These are phyloP conservation scores for Taphrina wiesneri DNA, from an alignment of 1,139 yeast species.

Conservation along the genomic window DNA sequence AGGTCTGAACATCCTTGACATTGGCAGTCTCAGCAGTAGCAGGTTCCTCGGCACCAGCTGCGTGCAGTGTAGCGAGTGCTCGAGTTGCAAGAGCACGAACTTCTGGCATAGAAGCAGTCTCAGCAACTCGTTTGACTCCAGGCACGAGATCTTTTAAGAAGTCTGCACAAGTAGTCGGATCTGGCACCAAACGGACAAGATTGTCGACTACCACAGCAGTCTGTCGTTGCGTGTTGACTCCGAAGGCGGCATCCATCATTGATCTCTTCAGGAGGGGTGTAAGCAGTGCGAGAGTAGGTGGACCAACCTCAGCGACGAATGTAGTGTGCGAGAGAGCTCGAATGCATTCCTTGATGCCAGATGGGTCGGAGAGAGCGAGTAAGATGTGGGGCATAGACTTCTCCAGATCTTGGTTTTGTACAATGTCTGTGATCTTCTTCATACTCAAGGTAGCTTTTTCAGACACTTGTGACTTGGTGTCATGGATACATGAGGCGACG, in stretches of 20 bases:
- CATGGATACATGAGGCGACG: conserved; percentile 85
- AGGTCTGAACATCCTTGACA: conserved; percentile 27
- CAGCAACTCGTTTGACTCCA: conserved; percentile 74
- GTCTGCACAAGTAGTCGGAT: conserved; percentile 84
- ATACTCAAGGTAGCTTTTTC: conserved; percentile 75
- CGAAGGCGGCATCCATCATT: conserved; percentile 85
- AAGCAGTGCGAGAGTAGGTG: conserved; percentile 83
- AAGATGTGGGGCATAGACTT: conserved; percentile 84
- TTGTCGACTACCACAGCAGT: conserved; percentile 95
- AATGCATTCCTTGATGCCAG: conserved; percentile 83
- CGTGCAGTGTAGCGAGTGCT: conserved; percentile 54
- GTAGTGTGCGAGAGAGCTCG: conserved; percentile 89
- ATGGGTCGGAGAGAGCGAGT: conserved; percentile 85
- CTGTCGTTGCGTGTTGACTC: conserved; percentile 74
- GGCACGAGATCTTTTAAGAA: conserved; percentile 85
- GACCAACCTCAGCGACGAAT: conserved; percentile 97
- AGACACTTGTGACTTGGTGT: conserved; percentile 93
- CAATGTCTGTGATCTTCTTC: conserved; percentile 69
- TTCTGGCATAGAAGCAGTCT: conserved; percentile 92
- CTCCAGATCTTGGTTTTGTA: conserved; percentile 88
- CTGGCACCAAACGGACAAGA: conserved; percentile 90
- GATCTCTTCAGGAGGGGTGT: conserved; percentile 94
- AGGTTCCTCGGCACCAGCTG: conserved; percentile 34
- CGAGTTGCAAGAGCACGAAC: conserved; percentile 90
- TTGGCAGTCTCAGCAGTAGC: conserved; percentile 32